These are phyloP conservation scores for Epichloe sylvatica DNA, from an alignment of 2,329 filamentous ascomycete genomes.

Conservation along the genomic window DNA sequence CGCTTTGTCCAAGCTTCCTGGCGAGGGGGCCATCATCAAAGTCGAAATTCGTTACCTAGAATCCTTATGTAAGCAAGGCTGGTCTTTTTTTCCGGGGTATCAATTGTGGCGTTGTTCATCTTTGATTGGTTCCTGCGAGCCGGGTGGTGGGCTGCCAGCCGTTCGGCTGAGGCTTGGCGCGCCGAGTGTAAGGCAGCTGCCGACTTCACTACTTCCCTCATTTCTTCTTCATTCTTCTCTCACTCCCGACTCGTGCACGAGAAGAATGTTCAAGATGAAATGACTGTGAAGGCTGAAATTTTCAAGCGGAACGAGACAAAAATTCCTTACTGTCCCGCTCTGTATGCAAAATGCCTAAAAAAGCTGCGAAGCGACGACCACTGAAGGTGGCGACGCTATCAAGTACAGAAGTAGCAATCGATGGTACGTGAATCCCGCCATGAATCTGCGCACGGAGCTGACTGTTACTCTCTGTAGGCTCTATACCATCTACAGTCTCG, in stretches of 20 bases:
- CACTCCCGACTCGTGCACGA: neutral
- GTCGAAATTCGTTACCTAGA: conserved; percentile 16
- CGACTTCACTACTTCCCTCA: neutral
- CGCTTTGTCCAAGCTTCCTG: neutral
- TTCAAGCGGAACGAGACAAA: neutral
- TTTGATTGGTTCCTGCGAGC: neutral
- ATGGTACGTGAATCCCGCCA: conserved; percentile 12
- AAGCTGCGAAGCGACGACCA: neutral
- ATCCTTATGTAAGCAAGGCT: conserved; percentile 22
- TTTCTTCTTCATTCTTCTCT: neutral
- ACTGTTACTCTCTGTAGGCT: conserved; percentile 9
- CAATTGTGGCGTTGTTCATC: conserved; percentile 6
- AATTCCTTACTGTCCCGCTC: neutral
- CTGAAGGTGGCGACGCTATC: neutral
- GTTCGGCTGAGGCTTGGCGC: conserved; percentile 10
- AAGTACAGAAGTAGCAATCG: conserved; percentile 10
- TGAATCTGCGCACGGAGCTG: neutral
- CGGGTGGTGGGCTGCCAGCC: conserved; percentile 5
- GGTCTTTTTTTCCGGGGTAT: neutral
- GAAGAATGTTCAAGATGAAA: neutral
- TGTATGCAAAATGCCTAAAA: conserved; percentile 5
- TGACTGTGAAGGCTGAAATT: no score
- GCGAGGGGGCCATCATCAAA: no score
- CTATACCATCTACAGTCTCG: conserved; percentile 12
- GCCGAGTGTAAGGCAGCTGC: neutral